Base-by-base conservation (phyloP, 352 stramenopile genomes). In the Phytophthora idaei region DNA sequence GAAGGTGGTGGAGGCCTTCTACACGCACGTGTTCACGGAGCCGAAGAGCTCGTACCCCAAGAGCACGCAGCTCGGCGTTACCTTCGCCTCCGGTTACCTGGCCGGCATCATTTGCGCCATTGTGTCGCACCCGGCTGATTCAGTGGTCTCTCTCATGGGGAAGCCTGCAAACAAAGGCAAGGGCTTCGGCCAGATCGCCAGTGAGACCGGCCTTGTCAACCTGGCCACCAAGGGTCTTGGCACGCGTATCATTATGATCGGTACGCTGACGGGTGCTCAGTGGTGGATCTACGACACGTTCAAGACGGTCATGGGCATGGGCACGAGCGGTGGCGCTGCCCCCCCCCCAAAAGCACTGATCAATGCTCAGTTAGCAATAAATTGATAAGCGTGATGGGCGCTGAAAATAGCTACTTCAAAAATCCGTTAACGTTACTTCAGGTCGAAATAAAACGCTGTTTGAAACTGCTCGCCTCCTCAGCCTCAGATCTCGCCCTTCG, bases 51-150 rank as follows among this genome's bases (percentile, higher is more conserved):
- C 83, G 64, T 98, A 98, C 90, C 77, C 85, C 50, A 97, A 98
- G 74, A 87, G 73, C 71, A 97, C 90, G 45, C 98, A 99, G 83
- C 78, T 99, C 37, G 94, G 93, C 54, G 80, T 99, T 49, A 99
- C 97, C 14, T 97, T 99, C 61, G 75, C 82, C n/a, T 99, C 96
- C 42, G 97, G 98, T 90, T 98, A 99, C 77, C 90, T 99, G 81
- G 97, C 97, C 69, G 98, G 98, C 97, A 94, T 99, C 74, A 98
- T 98, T 68, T 98, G 97, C 63, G 98, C 98, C 64, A 98, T 99
- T 67, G 98, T 99, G 68, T 99, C 97, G 73, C 98, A 99, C 88
- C 97, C 98, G 57, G 97, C 97, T 49, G 98, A 99, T 86, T 99
- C 96, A 44, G 90, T 99, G 50, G 93, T 99, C 64, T 99, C 97